phyloP scores from a whole-genome alignment of 139 green algal species.

The Coelastrella sp. region DNA sequence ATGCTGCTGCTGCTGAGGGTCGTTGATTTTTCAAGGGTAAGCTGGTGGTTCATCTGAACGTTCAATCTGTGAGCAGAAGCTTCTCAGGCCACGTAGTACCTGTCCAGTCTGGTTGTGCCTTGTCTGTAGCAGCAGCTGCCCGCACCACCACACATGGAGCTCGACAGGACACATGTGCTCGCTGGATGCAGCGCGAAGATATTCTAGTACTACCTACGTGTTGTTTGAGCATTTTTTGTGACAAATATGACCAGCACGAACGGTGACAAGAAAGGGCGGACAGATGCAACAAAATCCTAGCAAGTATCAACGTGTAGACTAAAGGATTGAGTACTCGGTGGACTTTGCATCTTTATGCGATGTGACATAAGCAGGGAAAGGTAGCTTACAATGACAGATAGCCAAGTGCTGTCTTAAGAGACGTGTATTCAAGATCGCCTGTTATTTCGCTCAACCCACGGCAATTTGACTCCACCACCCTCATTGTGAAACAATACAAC shows the following conservation, averaged over 20 bases:
- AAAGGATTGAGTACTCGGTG: background rate
- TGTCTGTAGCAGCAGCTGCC: constrained; percentile 1
- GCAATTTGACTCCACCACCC: no score
- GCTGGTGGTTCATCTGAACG: no score
- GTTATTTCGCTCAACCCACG: no score
- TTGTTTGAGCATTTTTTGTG: background rate
- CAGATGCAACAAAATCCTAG: no score
- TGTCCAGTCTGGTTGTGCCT: background rate
- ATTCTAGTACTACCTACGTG: background rate
- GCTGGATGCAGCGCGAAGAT: background rate
- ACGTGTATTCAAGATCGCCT: background rate
- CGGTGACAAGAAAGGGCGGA: no score
- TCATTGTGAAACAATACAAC: no score
- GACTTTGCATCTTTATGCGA: background rate
- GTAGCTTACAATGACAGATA: background rate
- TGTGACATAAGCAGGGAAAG: background rate
- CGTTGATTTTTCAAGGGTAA: no score
- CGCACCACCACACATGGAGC: background rate
- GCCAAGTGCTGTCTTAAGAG: background rate
- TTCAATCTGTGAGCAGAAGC: no score
- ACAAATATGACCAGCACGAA: no score
- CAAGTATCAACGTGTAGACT: no score
- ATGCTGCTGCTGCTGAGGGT: no score
- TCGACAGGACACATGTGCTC: background rate
- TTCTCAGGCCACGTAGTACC: background rate